Percentiles rank a stretch among this genome's conserved stretches.
Evolutionary conservation across 768 basidiomycete genomes (phyloP).

Genomic region (Xanthoconium stramineum): DNA sequence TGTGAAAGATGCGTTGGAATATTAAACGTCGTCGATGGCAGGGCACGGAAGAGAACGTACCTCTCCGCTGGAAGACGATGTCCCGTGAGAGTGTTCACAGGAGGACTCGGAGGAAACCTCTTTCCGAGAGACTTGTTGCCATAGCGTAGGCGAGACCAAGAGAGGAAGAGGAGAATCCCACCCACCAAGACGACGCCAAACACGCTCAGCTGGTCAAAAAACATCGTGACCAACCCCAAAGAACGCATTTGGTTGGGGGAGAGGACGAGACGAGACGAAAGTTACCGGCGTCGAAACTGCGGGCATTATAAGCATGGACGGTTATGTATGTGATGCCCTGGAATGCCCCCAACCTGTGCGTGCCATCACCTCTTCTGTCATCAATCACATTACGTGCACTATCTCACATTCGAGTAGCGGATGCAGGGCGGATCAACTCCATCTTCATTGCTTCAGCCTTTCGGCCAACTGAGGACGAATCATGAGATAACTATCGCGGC

Average conservation of each 20-base stretch:
- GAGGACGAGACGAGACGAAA: no score
- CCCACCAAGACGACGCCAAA: not conserved
- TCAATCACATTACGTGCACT: no score
- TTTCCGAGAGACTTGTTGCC: not conserved
- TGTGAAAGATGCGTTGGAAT: not conserved
- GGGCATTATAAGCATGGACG: not conserved
- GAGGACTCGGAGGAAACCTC: slow-evolving; percentile 10
- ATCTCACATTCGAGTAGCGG: no score
- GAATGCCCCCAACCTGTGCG: no score
- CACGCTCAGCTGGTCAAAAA: not conserved
- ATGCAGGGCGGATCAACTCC: no score
- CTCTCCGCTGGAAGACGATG: slow-evolving; percentile 2
- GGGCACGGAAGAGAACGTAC: not conserved
- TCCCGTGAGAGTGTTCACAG: not conserved
- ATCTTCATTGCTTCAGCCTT: no score
- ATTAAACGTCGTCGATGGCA: not conserved
- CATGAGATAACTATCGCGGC: no score
- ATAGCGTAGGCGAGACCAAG: not conserved
- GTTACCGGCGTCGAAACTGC: no score
- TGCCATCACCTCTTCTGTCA: no score
- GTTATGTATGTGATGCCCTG: not conserved
- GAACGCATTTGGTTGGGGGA: not conserved
- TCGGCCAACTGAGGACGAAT: no score
- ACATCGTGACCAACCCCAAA: not conserved
- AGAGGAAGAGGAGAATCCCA: not conserved